Base-by-base conservation (phyloP, 768 basidiomycete species). In the Boletus eberwhitei region DNA sequence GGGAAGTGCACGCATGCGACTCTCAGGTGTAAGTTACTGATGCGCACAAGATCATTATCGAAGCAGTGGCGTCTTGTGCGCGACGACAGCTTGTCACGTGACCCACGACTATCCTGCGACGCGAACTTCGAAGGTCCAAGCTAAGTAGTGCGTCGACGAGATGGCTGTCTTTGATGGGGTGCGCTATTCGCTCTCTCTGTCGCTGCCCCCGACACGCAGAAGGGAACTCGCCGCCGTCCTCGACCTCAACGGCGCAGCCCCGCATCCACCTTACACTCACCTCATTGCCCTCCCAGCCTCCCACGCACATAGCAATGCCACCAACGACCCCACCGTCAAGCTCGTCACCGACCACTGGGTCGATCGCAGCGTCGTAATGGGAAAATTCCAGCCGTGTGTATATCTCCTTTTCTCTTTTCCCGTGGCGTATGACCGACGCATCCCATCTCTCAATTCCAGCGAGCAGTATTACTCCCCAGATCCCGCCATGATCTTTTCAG, bases 401-500 rank as follows among this genome's bases (percentile, higher is more conserved):
- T 24, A 26, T 72, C 34, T 8, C 37, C 17, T 16, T 58, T 2
- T 29, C 22, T 37, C 38, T 35, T 40, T 19, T 38, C 14, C 22
- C 19, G 24, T 52, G n/a, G 4, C 42, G 38, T 8, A 46, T 50
- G 14, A 53, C 60, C 35, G 38, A 24, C 54, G 35, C 55, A 22
- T 21, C 22, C 8, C 31, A 3, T n/a, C 16, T n/a, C 50, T 34
- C 9, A 11, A 29, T 50, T 22, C 35, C 38, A 85, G 83, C 22
- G 66, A 83, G 7, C 69, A 79, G 24, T 82, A 75, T 64, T 94
- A 85, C 73, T 94, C 92, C 2, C 76, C 90, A 3, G 85, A 93
- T 66, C 88, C 89, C 0, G 68, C 78, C 1, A 82, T 84, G 77
- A 78, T 93, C 45, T 95, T 96, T 73, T 94, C 92, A 8, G 90